phyloP scores from a whole-genome alignment of 768 basidiomycete species.

The Phylloporus arenicola region DNA sequence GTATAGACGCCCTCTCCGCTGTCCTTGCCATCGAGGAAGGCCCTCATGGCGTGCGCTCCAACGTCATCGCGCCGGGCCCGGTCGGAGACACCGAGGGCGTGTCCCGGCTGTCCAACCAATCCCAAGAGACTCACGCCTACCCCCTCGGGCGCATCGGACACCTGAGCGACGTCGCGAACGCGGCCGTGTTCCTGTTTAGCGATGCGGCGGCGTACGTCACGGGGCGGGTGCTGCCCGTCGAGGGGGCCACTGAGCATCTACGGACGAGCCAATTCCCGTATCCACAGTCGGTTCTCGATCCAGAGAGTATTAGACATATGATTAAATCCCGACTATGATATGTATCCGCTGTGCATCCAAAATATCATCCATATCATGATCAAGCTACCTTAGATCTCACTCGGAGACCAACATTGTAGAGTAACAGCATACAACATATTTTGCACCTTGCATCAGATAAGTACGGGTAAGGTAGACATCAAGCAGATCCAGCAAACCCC shows the following conservation, averaged over 20 bases:
- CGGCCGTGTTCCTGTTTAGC: conserved; percentile 77
- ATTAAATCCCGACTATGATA: conserved; percentile 43
- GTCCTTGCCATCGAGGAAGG: conserved; percentile 93
- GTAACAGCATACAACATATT: no score
- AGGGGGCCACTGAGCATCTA: conserved; percentile 59
- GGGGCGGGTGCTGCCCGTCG: conserved; percentile 68
- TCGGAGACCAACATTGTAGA: no score
- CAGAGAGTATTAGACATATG: conserved; percentile 42
- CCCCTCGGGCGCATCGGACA: conserved; percentile 52
- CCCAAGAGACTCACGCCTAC: background rate
- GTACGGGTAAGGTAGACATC: no score
- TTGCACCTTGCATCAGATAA: no score
- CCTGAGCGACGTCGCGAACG: conserved; percentile 62
- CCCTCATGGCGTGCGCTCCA: conserved; percentile 88
- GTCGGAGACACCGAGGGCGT: conserved; percentile 76
- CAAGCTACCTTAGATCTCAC: no score
- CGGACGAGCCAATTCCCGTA: conserved; percentile 50
- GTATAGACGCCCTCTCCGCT: conserved; percentile 79
- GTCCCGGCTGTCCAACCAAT: conserved; percentile 44
- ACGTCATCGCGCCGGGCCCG: conserved; percentile 79
- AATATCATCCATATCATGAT: no score
- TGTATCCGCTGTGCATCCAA: background rate
- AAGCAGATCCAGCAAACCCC: no score
- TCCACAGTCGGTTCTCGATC: conserved; percentile 59
- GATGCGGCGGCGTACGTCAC: conserved; percentile 72